Evolutionary conservation across 1,139 yeast genomes (phyloP).

Genomic region (Suhomyces bolitotheri): DNA sequence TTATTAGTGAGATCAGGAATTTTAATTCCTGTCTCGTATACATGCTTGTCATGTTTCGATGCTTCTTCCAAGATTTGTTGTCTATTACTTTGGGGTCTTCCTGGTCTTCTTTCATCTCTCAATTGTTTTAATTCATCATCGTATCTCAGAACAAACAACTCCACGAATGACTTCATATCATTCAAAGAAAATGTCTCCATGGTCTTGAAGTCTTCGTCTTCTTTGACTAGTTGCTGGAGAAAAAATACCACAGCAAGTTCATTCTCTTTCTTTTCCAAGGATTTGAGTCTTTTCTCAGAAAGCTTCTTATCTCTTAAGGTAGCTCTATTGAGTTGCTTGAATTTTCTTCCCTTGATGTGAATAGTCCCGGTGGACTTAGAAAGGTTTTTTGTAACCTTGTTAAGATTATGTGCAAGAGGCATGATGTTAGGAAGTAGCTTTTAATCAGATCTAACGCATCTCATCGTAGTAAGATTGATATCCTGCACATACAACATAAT

Average conservation of each 20-base stretch:
- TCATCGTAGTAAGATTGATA: conserved; percentile 5
- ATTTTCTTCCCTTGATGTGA: conserved; percentile 88
- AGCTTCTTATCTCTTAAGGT: conserved; percentile 76
- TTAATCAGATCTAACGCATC: conserved; percentile 1
- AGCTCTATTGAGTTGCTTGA: conserved; percentile 83
- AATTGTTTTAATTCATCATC: conserved; percentile 68
- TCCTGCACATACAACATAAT: conserved; percentile 7
- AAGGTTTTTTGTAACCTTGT: conserved; percentile 67
- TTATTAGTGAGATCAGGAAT: conserved; percentile 71
- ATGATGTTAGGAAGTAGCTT: conserved; percentile 30
- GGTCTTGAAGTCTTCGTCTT: conserved; percentile 42
- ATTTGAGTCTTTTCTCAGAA: conserved; percentile 53
- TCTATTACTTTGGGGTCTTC: conserved; percentile 77
- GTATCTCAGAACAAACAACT: conserved; percentile 64
- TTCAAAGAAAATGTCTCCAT: conserved; percentile 45
- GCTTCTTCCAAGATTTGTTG: conserved; percentile 68
- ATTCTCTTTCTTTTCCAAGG: conserved; percentile 58
- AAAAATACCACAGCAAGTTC: conserved; percentile 60
- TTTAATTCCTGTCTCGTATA: conserved; percentile 67
- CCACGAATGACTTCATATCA: conserved; percentile 62
- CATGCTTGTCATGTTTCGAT: conserved; percentile 57
- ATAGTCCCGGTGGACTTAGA: conserved; percentile 60
- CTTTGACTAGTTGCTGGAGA: conserved; percentile 61
- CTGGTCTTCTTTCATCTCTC: conserved; percentile 67
- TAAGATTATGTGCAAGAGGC: conserved; percentile 77